Evolutionary conservation across 176 grass and related monocot species (phyloP).

Genomic region (Musa acuminata): DNA sequence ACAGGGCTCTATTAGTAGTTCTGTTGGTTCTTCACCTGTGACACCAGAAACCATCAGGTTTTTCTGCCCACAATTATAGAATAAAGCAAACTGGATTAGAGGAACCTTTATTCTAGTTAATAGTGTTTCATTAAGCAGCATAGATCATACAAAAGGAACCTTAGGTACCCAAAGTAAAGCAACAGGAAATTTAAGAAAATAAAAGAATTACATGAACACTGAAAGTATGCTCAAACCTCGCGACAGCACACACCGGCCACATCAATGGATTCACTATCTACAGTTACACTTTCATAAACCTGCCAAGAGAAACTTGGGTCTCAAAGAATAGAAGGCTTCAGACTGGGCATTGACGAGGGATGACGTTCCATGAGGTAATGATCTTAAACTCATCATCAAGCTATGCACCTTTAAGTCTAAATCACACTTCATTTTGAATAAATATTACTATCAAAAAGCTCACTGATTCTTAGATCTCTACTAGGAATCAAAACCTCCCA

Average conservation of each 20-base stretch:
- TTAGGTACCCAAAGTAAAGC: background rate
- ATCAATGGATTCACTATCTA: too few species aligned
- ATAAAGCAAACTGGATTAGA: background rate
- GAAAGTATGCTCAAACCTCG: too few species aligned
- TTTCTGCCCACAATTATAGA: background rate
- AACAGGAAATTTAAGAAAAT: background rate
- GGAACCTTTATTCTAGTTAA: background rate
- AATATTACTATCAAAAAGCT: background rate
- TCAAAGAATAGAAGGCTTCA: too few species aligned
- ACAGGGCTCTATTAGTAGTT: slow-evolving; percentile 60
- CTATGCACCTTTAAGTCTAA: background rate
- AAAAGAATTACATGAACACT: background rate
- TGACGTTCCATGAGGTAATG: background rate
- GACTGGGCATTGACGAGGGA: background rate
- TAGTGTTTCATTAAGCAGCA: background rate
- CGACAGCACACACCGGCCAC: too few species aligned
- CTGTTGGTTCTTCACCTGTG: slow-evolving; percentile 52
- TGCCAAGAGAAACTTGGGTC: too few species aligned
- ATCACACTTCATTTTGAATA: background rate
- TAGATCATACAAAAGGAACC: background rate
- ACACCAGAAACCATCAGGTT: slow-evolving; percentile 3
- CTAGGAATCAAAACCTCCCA: background rate
- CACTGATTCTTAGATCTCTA: too few species aligned
- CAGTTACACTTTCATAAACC: too few species aligned
- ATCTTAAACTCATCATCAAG: background rate